Conservation (phyloP, 1,284 basidiomycete species). For the Papiliotrema flavescens region DNA sequence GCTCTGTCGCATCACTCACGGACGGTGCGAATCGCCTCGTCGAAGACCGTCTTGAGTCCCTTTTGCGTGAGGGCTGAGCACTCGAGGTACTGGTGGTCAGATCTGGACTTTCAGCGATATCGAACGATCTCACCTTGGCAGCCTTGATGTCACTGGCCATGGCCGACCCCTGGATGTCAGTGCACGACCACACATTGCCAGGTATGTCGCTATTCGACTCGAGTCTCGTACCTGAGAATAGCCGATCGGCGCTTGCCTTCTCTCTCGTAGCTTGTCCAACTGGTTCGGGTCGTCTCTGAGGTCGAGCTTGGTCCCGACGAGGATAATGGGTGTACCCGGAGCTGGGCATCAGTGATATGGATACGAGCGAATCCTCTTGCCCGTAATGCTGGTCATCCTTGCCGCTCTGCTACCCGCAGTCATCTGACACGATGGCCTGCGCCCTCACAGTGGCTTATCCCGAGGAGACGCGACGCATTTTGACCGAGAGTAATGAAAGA, state of each 20-base stretch:
- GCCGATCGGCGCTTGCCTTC: constrained; percentile 90
- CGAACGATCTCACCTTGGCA: constrained; percentile 31
- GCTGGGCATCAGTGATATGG: constrained; percentile 51
- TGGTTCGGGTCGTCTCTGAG: constrained; percentile 89
- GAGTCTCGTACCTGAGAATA: constrained; percentile 52
- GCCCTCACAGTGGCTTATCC: too few relatives aligned
- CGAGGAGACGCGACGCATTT: too few relatives aligned
- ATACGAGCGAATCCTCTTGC: not conserved
- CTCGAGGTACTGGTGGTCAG: constrained; percentile 34
- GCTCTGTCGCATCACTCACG: constrained; percentile 57
- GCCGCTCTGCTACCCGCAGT: too few relatives aligned
- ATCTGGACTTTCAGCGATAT: not conserved
- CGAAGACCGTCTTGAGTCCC: constrained; percentile 93
- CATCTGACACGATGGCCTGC: too few relatives aligned
- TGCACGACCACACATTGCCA: not conserved
- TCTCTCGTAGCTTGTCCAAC: constrained; percentile 88
- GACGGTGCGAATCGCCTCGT: constrained; percentile 79
- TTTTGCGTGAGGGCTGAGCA: constrained; percentile 86
- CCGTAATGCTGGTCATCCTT: too few relatives aligned
- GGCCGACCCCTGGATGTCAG: constrained; percentile 65
- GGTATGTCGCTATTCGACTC: too few relatives aligned
- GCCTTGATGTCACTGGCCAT: constrained; percentile 83
- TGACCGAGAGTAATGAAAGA: too few relatives aligned
- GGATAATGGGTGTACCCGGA: constrained; percentile 86
- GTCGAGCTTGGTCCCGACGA: constrained; percentile 98